These are phyloP conservation scores for Paxillus rubicundulus DNA, from an alignment of 768 basidiomycete genomes.

Conservation along the genomic window DNA sequence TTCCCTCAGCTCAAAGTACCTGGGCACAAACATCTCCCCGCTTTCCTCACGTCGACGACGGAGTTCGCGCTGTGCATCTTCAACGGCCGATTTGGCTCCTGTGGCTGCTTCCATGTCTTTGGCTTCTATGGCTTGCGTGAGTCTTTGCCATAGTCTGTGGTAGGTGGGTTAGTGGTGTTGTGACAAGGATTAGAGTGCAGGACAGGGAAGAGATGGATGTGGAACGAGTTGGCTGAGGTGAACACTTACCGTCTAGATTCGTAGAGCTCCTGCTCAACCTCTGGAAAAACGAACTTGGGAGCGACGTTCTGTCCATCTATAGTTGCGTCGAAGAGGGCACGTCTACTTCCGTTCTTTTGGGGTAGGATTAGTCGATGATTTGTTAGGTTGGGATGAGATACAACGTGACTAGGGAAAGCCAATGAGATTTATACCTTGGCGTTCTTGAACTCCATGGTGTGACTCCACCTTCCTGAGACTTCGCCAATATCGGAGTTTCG, in stretches of 20 bases:
- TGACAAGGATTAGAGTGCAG: neutral
- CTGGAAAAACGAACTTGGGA: slow-evolving; percentile 82
- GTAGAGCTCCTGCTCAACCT: slow-evolving; percentile 83
- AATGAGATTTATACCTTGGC: slow-evolving; percentile 47
- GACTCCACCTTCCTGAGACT: slow-evolving; percentile 87
- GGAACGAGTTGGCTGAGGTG: neutral
- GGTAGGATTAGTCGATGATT: neutral
- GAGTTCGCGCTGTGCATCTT: slow-evolving; percentile 86
- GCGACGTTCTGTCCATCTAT: slow-evolving; percentile 72
- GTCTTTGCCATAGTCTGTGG: slow-evolving; percentile 70
- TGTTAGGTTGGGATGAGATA: neutral
- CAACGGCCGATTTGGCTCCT: slow-evolving; percentile 82
- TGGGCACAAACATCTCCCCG: slow-evolving; percentile 64
- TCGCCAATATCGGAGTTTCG: slow-evolving; percentile 73
- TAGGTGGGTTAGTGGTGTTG: no score
- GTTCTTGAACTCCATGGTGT: slow-evolving; percentile 81
- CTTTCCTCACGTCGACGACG: slow-evolving; percentile 71
- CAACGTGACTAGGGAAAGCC: neutral
- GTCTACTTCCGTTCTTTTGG: slow-evolving; percentile 60
- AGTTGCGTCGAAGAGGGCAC: slow-evolving; percentile 79
- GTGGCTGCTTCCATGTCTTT: slow-evolving; percentile 97
- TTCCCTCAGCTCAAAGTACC: slow-evolving; percentile 76
- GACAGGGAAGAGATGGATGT: neutral
- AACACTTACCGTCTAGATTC: slow-evolving; percentile 76
- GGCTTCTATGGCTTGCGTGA: slow-evolving; percentile 80